Conservation (phyloP, 1,284 basidiomycete species). For the Naganishia liquefaciens region DNA sequence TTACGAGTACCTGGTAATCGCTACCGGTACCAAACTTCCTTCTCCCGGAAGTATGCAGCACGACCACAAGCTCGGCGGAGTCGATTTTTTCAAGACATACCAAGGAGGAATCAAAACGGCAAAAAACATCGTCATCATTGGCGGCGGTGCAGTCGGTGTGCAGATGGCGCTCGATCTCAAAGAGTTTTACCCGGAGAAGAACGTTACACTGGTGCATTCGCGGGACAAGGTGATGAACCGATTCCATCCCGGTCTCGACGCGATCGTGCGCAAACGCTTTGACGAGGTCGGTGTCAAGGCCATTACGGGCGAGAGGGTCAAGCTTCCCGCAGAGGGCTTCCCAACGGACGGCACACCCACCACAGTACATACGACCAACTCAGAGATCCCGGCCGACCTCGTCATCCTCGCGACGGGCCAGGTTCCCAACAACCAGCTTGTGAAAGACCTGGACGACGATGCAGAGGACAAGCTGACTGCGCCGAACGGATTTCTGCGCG, state of each 20-base stretch:
- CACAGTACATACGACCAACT: slow-evolving; percentile 46
- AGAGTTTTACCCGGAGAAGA: slow-evolving; percentile 61
- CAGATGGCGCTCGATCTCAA: slow-evolving; percentile 71
- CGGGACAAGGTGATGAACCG: slow-evolving; percentile 62
- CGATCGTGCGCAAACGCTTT: slow-evolving; percentile 47
- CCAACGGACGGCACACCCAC: slow-evolving; percentile 42
- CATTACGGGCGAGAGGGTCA: slow-evolving; percentile 53
- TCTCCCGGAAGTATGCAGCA: slow-evolving; percentile 44
- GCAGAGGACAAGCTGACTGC: slow-evolving; percentile 36
- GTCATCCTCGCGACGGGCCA: slow-evolving; percentile 53
- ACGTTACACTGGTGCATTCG: slow-evolving; percentile 69
- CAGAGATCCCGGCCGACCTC: slow-evolving; percentile 43
- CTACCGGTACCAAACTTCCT: slow-evolving; percentile 43
- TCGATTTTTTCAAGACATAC: slow-evolving; percentile 36
- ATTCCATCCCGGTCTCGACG: slow-evolving; percentile 63
- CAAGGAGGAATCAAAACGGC: slow-evolving; percentile 38
- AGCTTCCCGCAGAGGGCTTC: slow-evolving; percentile 50
- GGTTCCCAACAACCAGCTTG: slow-evolving; percentile 51
- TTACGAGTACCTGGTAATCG: slow-evolving; percentile 48
- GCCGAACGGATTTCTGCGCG: slow-evolving; percentile 48
- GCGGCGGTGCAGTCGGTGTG: slow-evolving; percentile 55
- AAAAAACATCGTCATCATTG: slow-evolving; percentile 45
- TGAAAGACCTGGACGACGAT: slow-evolving; percentile 40
- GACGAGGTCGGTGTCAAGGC: slow-evolving; percentile 53
- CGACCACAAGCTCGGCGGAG: slow-evolving; percentile 36